Conservation (phyloP, 257 asterid species). For the Handroanthus guayacan region DNA sequence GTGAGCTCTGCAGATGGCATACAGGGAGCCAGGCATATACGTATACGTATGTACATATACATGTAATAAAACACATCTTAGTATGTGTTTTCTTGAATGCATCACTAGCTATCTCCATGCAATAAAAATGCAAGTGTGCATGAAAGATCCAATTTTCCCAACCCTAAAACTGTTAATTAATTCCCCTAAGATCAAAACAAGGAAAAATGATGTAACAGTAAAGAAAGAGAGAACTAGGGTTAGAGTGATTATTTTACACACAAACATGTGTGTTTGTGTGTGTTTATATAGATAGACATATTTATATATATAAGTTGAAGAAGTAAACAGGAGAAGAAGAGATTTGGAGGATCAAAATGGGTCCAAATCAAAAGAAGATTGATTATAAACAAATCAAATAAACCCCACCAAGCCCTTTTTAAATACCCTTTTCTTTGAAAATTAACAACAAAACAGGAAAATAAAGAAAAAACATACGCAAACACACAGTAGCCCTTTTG, state of each 20-base stretch:
- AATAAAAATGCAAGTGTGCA: constrained; percentile 2
- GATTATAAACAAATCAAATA: constrained; percentile 14
- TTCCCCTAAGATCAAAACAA: neutral
- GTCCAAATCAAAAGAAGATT: constrained; percentile 44
- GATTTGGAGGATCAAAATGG: constrained; percentile 63
- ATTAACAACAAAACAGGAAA: constrained; percentile 4
- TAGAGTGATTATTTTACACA: neutral
- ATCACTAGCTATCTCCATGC: constrained; percentile 25
- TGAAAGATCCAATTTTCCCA: neutral
- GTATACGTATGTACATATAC: constrained; percentile 15
- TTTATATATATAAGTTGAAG: constrained; percentile 16
- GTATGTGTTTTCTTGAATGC: neutral
- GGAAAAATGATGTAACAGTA: constrained; percentile 40
- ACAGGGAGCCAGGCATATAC: constrained; percentile 99
- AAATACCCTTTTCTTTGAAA: constrained; percentile 9
- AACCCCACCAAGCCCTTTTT: constrained; percentile 43
- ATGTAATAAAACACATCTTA: neutral
- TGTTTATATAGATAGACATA: too few species aligned
- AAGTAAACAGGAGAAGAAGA: constrained; percentile 28
- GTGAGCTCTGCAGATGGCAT: constrained; percentile 95
- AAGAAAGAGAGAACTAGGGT: constrained; percentile 14
- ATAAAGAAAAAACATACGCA: constrained; percentile 13
- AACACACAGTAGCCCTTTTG: constrained; percentile 9
- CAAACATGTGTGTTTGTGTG: neutral
- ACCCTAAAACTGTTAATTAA: neutral